These are phyloP conservation scores for Trichoderma guizhouense DNA, from an alignment of 2,329 filamentous ascomycete species.

Conservation along the genomic window DNA sequence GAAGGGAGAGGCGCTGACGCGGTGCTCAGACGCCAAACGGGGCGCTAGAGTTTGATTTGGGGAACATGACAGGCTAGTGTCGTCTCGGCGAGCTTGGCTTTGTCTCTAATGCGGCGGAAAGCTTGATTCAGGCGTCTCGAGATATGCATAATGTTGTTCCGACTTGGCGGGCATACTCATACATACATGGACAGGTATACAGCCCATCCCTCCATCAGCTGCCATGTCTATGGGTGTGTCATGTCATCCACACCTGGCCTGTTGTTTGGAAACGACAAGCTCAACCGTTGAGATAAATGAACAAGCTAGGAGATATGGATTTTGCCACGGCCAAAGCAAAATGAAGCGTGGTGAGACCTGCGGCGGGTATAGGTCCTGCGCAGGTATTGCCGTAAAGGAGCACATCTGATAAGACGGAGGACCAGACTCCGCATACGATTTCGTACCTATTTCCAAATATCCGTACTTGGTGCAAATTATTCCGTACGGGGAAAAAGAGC, in stretches of 20 bases:
- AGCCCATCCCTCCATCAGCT: neutral
- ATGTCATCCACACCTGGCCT: neutral
- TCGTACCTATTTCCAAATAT: neutral
- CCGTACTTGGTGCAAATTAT: neutral
- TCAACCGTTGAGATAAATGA: neutral
- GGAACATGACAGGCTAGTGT: neutral
- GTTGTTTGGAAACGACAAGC: neutral
- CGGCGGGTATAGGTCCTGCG: neutral
- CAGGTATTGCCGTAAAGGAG: neutral
- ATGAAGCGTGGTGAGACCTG: neutral
- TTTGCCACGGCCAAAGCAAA: neutral
- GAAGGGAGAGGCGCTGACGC: slow-evolving; percentile 11
- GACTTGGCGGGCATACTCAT: neutral
- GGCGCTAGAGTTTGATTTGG: slow-evolving; percentile 14
- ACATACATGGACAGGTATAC: neutral
- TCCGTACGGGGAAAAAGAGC: neutral
- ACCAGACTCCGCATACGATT: neutral
- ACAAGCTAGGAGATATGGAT: neutral
- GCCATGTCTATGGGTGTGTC: neutral
- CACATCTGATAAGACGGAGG: neutral
- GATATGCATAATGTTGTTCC: slow-evolving; percentile 16
- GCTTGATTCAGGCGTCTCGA: slow-evolving; percentile 12
- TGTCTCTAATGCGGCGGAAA: slow-evolving; percentile 14
- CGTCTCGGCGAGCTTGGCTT: slow-evolving; percentile 17
- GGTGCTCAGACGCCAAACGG: neutral